Conservation (phyloP, 1,139 yeast species). For the Pichia sp. region DNA sequence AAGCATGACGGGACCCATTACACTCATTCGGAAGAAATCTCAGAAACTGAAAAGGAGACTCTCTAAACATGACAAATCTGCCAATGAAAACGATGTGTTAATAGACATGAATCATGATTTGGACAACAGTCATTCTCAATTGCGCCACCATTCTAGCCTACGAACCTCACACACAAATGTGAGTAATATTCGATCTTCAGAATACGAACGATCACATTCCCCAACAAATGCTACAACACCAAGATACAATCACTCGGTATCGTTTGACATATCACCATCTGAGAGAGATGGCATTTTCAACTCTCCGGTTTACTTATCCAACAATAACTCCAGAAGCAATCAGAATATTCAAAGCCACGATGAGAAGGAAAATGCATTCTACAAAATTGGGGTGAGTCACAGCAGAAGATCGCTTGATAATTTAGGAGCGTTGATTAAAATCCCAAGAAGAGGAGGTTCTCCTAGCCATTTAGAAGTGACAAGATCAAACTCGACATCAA, state of each 20-base stretch:
- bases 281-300: not conserved
- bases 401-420: constrained; percentile 5
- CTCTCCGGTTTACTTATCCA: not conserved
- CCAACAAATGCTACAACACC: not conserved
- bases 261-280: constrained; percentile 10
- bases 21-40: constrained; percentile 13
- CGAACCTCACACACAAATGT: no score
- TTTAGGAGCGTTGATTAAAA: constrained; percentile 8
- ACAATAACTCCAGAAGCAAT: not conserved
- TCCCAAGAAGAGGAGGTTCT: constrained; percentile 4
- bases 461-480: not conserved
- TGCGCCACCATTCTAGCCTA: not conserved
- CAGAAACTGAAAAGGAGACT: constrained; percentile 14
- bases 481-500: not conserved
- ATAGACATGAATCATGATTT: not conserved
- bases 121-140: not conserved
- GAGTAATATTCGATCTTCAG: not conserved
- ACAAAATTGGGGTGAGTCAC: not conserved
- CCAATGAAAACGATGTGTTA: not conserved
- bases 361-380: not conserved
- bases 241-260: constrained; percentile 5
- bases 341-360: not conserved
- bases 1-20: constrained; percentile 14
- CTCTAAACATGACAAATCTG: constrained; percentile 8
- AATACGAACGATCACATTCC: not conserved